Percentiles rank a stretch among this genome's conserved stretches.
Conservation (phyloP, 441 rosid species). For the Erysimum pusillum region DNA sequence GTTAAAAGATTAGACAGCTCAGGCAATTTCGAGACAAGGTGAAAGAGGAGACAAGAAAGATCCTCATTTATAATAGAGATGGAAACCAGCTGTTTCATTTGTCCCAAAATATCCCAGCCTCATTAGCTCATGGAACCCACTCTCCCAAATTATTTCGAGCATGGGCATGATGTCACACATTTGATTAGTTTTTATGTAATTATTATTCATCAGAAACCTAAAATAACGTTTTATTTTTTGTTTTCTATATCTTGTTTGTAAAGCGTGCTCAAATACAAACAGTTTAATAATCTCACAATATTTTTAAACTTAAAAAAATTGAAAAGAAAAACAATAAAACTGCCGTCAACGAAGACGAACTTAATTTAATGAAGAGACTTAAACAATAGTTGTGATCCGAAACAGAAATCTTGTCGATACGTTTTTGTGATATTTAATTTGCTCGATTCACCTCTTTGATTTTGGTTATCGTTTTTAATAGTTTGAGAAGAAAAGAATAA, state of each 20-base stretch:
- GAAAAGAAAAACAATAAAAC: background rate
- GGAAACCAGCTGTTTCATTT: constrained; percentile 41
- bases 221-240: background rate
- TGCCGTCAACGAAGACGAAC: background rate
- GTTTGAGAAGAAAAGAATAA: background rate
- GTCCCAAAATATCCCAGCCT: constrained; percentile 16
- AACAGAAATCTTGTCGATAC: background rate
- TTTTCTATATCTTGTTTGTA: background rate
- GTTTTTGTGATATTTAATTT: background rate
- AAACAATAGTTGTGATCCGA: background rate
- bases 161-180: background rate
- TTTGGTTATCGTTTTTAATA: background rate
- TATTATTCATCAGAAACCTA: background rate
- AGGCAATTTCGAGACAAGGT: constrained; percentile 1
- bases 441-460: no score
- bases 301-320: no score
- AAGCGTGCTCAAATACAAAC: background rate
- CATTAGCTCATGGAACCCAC: constrained; percentile 38
- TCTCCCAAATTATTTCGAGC: constrained; percentile 17
- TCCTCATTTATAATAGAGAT: background rate
- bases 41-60: constrained; percentile 29
- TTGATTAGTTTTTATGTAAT: background rate
- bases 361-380: background rate
- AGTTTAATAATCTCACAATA: background rate
- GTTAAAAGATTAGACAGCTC: constrained; percentile 35